Evolutionary conservation across 1,139 yeast species (phyloP).

Genomic region (Geotrichum aggregatum): DNA sequence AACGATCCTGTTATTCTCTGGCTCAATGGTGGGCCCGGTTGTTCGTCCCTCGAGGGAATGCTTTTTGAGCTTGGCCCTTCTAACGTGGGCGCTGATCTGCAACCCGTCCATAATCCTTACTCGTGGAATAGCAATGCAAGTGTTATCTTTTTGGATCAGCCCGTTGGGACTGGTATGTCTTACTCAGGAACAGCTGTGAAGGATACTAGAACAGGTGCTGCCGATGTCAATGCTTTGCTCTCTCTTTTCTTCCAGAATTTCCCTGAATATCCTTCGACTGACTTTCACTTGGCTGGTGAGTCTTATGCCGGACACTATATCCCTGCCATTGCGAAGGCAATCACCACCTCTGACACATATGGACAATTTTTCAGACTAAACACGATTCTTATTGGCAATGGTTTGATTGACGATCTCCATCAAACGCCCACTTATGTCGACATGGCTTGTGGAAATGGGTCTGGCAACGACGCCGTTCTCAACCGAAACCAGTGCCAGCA

Average conservation of each 20-base stretch:
- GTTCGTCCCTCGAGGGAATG: slow-evolving; percentile 82
- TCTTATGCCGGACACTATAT: slow-evolving; percentile 86
- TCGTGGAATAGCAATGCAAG: slow-evolving; percentile 90
- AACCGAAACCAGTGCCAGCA: slow-evolving; percentile 56
- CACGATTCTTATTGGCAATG: slow-evolving; percentile 78
- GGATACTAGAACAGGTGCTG: slow-evolving; percentile 66
- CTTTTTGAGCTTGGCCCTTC: slow-evolving; percentile 90
- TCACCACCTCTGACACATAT: slow-evolving; percentile 47
- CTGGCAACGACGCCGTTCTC: slow-evolving; percentile 63
- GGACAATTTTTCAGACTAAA: slow-evolving; percentile 63
- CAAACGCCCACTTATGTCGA: slow-evolving; percentile 70
- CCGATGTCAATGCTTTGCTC: slow-evolving; percentile 71
- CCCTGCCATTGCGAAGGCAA: slow-evolving; percentile 73
- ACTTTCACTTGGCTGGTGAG: slow-evolving; percentile 83
- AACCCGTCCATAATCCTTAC: slow-evolving; percentile 70
- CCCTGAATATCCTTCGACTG: slow-evolving; percentile 55
- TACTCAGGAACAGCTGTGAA: slow-evolving; percentile 56
- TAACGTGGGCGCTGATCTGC: slow-evolving; percentile 58
- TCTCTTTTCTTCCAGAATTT: slow-evolving; percentile 73
- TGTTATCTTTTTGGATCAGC: slow-evolving; percentile 89
- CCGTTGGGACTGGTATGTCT: slow-evolving; percentile 90
- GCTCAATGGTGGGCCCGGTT: slow-evolving; percentile 92
- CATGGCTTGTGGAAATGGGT: slow-evolving; percentile 78
- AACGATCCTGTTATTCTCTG: slow-evolving; percentile 82
- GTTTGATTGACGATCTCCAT: slow-evolving; percentile 69